Evolutionary conservation across 2,329 filamentous ascomycete genomes (phyloP), one percentile per base, ranked within the genome.

Genomic region (Fusarium nodosum): DNA sequence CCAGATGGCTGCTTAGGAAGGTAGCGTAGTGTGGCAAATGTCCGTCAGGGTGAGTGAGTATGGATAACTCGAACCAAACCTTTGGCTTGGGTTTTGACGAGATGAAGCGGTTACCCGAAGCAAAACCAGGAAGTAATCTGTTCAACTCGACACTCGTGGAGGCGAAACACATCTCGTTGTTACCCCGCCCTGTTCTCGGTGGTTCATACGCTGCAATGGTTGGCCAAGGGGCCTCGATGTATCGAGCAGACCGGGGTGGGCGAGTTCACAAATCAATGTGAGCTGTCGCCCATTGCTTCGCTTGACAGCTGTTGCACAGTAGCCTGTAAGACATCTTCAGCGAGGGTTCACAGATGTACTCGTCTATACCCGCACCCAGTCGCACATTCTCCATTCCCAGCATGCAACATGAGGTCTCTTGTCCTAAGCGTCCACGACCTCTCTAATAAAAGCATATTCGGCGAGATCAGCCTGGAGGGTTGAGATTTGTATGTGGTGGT

Each of bases 281-380:
- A 57, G 42, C 44, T 59, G 39, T 66, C 55, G 55, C 65, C 64
- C 68, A 72, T 66, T 71, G 70, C 59, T 66, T 75, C 73, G 73
- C 73, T 75, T 72, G 71, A 69, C 45, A 47, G 42, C 45, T 39
- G 71, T 72, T 48, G 51, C 62, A 74, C 69, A 57, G 64, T 54
- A 41, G 44, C 56, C 57, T 57, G 64, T 73, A 59, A 64, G 48
- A 74, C 73, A 44, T 59, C 53, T 63, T 60, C 60, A 68, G 69
- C 57, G 52, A 69, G 44, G 64, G 72, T 54, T 53, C 55, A 65
- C 63, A 51, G 45, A 52, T 60, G 48, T 57, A 38, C 53, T 66
- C 69, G 68, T 55, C 64, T 48, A 28, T 47, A 46, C 59, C 64
- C 69, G 56, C 64, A 50, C 42, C 44, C 39, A 33, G 66, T 67